Evolutionary conservation across 805 yeast species (phyloP).

Genomic region (Saccharomycopsis guyanensis): DNA sequence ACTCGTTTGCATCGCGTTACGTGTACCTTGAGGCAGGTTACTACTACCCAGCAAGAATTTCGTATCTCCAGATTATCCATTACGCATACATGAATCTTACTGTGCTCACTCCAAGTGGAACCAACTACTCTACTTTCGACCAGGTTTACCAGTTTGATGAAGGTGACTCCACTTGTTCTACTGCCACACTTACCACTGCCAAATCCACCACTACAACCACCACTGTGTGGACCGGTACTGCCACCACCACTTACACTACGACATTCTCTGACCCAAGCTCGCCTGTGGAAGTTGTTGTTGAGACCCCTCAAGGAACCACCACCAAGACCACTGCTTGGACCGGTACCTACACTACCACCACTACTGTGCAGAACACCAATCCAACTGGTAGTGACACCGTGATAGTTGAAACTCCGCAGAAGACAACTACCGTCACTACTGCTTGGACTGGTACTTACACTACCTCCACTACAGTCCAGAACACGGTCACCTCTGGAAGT

Average conservation of each 20-base stretch:
- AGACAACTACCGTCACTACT: background rate
- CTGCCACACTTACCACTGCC: constrained; percentile 4
- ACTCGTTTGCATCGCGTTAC: background rate
- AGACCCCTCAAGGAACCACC: background rate
- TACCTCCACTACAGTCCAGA: background rate
- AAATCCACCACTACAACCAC: background rate
- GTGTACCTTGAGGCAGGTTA: constrained; percentile 23
- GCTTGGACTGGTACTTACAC: background rate
- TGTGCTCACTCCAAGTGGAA: constrained; percentile 7
- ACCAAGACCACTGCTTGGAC: constrained; percentile 1
- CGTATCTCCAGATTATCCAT: constrained; percentile 23
- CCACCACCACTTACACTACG: background rate
- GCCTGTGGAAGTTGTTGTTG: constrained; percentile 3
- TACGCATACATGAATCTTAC: constrained; percentile 21
- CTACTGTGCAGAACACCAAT: background rate
- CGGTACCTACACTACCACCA: background rate
- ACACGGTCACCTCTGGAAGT: background rate
- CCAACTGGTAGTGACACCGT: background rate
- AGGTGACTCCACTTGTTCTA: background rate
- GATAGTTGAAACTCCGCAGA: background rate
- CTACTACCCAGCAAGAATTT: constrained; percentile 28
- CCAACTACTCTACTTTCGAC: background rate
- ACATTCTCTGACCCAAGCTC: constrained; percentile 5
- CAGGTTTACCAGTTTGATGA: background rate
- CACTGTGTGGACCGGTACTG: constrained; percentile 5